Evolutionary conservation across 768 basidiomycete genomes (phyloP).

Genomic region (Candolleomyces aberdarensis): DNA sequence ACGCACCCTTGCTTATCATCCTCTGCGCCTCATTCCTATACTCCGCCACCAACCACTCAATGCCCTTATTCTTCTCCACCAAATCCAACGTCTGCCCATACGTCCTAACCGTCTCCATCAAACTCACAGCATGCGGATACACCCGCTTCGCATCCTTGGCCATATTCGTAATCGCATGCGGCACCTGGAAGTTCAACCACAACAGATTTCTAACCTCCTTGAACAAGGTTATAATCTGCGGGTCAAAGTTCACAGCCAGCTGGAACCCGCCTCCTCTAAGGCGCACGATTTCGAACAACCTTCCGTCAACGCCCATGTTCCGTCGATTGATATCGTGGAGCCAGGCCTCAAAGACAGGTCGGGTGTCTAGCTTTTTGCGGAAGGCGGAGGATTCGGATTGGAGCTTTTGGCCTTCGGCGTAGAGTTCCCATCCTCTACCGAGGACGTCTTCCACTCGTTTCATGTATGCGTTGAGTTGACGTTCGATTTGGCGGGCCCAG

Average conservation of each 20-base stretch:
- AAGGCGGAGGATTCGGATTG: constrained; percentile 90
- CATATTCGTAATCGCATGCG: constrained; percentile 92
- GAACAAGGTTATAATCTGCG: constrained; percentile 97
- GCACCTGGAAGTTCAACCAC: constrained; percentile 95
- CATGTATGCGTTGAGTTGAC: constrained; percentile 96
- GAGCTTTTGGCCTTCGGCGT: constrained; percentile 98
- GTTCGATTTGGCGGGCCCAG: constrained; percentile 99
- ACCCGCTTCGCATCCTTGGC: constrained; percentile 99
- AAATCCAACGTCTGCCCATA: constrained; percentile 94
- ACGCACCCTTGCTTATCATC: constrained; percentile 85
- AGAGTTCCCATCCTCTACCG: constrained; percentile 97
- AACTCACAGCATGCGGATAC: constrained; percentile 95
- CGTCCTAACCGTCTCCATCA: constrained; percentile 99
- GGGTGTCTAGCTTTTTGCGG: constrained; percentile 93
- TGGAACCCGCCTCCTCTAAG: constrained; percentile 69
- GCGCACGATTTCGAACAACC: constrained; percentile 88
- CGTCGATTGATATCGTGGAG: constrained; percentile 90
- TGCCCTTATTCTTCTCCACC: constrained; percentile 86
- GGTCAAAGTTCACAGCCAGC: constrained; percentile 95
- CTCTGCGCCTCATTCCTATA: constrained; percentile 90
- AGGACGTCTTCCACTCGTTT: constrained; percentile 98
- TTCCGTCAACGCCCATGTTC: constrained; percentile 87
- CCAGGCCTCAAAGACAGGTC: constrained; percentile 96
- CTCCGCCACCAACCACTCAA: constrained; percentile 93
- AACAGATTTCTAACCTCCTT: constrained; percentile 96